Evolutionary conservation across 73 alveolate species (phyloP), one percentile per base, ranked within the genome.

Genomic region (Loxodes magnus): DNA sequence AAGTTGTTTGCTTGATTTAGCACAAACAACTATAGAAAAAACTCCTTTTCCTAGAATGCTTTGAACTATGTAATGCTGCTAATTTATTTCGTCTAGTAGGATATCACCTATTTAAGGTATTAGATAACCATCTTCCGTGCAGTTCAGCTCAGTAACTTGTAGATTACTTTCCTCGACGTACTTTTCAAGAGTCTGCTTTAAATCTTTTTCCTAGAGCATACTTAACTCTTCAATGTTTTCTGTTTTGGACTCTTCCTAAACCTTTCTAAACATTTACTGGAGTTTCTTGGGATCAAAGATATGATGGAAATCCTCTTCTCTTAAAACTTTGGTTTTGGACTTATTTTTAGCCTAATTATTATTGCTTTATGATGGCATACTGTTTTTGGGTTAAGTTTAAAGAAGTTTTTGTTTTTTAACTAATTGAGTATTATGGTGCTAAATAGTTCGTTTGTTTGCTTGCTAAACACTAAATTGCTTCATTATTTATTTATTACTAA

Each of bases 31-130:
- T 7, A 64, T 35, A 1, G 91, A 77, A 44, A 70, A 77, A 28
- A 77, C 91, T 30, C 91, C 91, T 48, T 46, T 62, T 22, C 91
- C 91, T 19, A 74, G 75, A 3, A 71, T 36, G 2, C 72, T 31
- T 12, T 36, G 23, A 4, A 77, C 62, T 61, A 64, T 75, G 51
- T 51, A 75, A 28, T 60, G 9, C 6, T 37, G 24, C 12, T 10
- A 5, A 9, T 6, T 9, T 7, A n/a, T 26, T n/a, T 16, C 9
- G 21, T 61, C 63, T 14, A 56, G 25, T n/a, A 77, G 66, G 33
- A 77, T 56, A 43, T 77, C 82, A 3, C 91, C 91, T 3, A 66
- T 70, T 44, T 50, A 28, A 2, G 82, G 82, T 7, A 51, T 22
- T 29, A 49, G 59, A 37, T 77, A 77, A 25, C 89, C 89, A 25